Conservation (phyloP, 495 filamentous ascomycete species). For the Usnea hakonensis region DNA sequence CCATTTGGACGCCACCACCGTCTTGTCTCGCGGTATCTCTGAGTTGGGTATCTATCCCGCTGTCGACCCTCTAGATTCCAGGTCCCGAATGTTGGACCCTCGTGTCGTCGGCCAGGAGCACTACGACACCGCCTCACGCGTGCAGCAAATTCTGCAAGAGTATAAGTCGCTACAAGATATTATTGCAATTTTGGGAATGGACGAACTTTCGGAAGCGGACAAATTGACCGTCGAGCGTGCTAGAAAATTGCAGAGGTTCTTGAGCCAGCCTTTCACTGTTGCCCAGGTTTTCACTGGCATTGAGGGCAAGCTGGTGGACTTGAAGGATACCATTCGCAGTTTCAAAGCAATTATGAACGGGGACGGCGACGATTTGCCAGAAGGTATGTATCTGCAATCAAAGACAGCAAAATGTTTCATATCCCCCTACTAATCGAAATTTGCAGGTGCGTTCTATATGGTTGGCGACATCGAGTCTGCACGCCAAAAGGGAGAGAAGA, state of each 20-base stretch:
- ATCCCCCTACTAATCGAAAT: conserved; percentile 13
- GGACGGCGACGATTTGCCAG: conserved; percentile 91
- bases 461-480: conserved; percentile 93
- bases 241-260: conserved; percentile 98
- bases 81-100: conserved; percentile 98
- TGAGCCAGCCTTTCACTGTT: conserved; percentile 98
- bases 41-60: conserved; percentile 99
- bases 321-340: conserved; percentile 94
- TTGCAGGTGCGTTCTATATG: conserved; percentile 82
- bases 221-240: conserved; percentile 99
- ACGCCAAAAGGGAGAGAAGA: conserved; percentile 97
- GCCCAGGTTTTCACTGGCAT: conserved; percentile 99
- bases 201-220: conserved; percentile 96
- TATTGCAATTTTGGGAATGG: conserved; percentile 99
- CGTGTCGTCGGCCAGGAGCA: conserved; percentile 96
- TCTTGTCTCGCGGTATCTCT: conserved; percentile 99
- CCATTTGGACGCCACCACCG: conserved; percentile 99
- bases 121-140: conserved; percentile 87
- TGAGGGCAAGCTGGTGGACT: conserved; percentile 90
- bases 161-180: conserved; percentile 99
- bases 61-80: conserved; percentile 98
- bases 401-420: not conserved
- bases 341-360: conserved; percentile 98
- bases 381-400: conserved; percentile 44
- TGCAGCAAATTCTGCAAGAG: conserved; percentile 99